Evolutionary conservation across 2,329 filamentous ascomycete species (phyloP), one percentile per base, ranked within the genome.

Genomic region (Apiospora aurea): DNA sequence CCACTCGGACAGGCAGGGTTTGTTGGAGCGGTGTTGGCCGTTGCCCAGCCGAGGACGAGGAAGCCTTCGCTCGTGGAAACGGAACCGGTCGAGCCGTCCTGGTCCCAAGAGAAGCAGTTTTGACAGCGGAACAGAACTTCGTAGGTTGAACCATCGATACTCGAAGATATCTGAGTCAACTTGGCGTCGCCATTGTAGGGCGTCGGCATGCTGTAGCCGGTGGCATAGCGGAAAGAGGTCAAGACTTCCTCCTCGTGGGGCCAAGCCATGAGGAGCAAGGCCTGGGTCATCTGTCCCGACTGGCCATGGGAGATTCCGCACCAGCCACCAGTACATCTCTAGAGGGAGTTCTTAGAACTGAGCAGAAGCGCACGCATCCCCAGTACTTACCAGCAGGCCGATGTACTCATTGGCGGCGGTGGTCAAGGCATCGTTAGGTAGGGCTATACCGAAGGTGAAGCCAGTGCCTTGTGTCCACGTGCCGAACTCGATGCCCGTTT

Each of bases 51-150:
- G 29, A 91, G 80, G 66, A 89, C 79, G 16, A 87, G 80, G 38
- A 79, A 75, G 1, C 85, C 84, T 0, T 76, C 76, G 53, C 79
- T 85, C 16, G 88, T 89, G 4, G 82, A 80, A 1, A 85, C 83
- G 11, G 80, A 82, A 1, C 83, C 83, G 0, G 78, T 81, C 57
- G 82, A 81, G 21, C 85, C 86, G n/a, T 86, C 82, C 41, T 89
- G 83, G 75, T 87, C 81, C 86, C 88, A 90, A 1, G 84, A 78
- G 69, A 89, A 84, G 78, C 89, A 91, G 73, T 85, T 85, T 75
- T 90, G 79, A 80, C 91, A 93, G 68, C 89, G 86, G 82, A 92
- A 93, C 38, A 92, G 85, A 69, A 92, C 77, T 71, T 88, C 87
- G 78, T 89, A 93, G 73, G 87, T 83, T 29, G 87, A 89, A 18